Percentiles rank a stretch among this genome's conserved stretches.
Conservation (phyloP, 2,329 filamentous ascomycete genomes). For the Trichoderma citrinoviride region DNA sequence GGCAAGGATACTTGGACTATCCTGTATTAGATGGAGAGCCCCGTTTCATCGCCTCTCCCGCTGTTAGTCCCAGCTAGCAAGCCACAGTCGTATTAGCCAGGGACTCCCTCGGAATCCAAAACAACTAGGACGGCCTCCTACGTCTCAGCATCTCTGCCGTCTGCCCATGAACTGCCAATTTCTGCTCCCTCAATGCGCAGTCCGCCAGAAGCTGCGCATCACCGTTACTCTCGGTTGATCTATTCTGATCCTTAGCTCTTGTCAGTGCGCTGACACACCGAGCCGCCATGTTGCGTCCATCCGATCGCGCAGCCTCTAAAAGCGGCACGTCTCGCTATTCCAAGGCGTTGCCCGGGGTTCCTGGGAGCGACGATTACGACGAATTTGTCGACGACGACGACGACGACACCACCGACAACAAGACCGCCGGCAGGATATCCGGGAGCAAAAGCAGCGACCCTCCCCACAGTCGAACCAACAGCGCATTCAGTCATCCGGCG, state of each 20-base stretch:
- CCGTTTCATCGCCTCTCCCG: constrained; percentile 14
- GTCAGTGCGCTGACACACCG: not conserved
- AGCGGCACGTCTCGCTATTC: constrained; percentile 55
- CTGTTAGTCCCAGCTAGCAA: too few relatives aligned
- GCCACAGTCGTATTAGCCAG: constrained; percentile 20
- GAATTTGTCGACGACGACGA: constrained; percentile 21
- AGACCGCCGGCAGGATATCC: constrained; percentile 13
- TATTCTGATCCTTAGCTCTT: not conserved
- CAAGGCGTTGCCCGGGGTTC: constrained; percentile 55
- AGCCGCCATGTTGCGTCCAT: constrained; percentile 12
- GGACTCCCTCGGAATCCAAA: constrained; percentile 20
- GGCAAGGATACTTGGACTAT: not conserved
- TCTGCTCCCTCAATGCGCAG: constrained; percentile 9
- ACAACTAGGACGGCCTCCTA: constrained; percentile 13
- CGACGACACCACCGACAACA: constrained; percentile 15
- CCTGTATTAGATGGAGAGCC: not conserved
- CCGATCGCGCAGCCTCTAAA: constrained; percentile 21
- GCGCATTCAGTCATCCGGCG: constrained; percentile 5
- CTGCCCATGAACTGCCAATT: not conserved
- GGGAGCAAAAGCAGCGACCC: not conserved
- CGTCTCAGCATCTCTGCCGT: constrained; percentile 20
- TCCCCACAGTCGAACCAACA: constrained; percentile 2
- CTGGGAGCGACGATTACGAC: constrained; percentile 31
- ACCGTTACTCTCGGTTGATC: not conserved
- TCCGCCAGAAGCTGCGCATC: not conserved